Base-by-base conservation (phyloP, 2,329 filamentous ascomycete genomes). In the Colletotrichum musae region DNA sequence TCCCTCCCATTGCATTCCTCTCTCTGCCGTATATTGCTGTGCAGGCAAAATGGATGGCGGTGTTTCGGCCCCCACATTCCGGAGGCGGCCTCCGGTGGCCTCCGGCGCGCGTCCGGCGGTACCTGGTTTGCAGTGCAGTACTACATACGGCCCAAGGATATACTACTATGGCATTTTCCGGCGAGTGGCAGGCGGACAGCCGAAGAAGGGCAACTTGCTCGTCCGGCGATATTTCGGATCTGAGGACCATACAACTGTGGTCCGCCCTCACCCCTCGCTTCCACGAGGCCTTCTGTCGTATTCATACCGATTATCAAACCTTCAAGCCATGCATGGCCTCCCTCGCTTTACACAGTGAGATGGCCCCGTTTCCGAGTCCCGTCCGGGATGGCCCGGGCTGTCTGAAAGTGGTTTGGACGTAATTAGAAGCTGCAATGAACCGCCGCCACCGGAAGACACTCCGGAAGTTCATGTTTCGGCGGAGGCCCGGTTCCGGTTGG, bases 291-390 rank as follows among this genome's bases (percentile, higher is more conserved):
- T 63, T 18, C 26, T 43, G 18, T 54, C 45, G 26, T 58, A 57
- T n/a, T n/a, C 28, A 39, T 52, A n/a, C n/a, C 39, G 59, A 64
- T 45, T 45, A 52, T 58, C 45, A 52, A 64, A 58, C 62, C 53
- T 58, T 32, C 58, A 57, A 57, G 36, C 15, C 24, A 15, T 48
- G 43, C 57, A 18, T 18, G 36, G 10, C 41, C 16, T 48, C 45
- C 57, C n/a, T 59, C 12, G 2, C 21, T 41, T 13, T 43, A 24
- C 12, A 18, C 18, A 18, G 18, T 18, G 18, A 18, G 52, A 58
- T 50, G 39, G 18, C 28, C 28, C 45, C 32, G 45, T 64, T 32
- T 36, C 32, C 51, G 32, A 43, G 41, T 26, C 10, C 47, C 32
- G 21, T 13, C 21, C 51, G 59, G 47, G 52, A 39, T 41, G 13